These are phyloP conservation scores for Rhipidocladum racemiflorum DNA, from an alignment of 176 grass and related monocot genomes.

Conservation along the genomic window DNA sequence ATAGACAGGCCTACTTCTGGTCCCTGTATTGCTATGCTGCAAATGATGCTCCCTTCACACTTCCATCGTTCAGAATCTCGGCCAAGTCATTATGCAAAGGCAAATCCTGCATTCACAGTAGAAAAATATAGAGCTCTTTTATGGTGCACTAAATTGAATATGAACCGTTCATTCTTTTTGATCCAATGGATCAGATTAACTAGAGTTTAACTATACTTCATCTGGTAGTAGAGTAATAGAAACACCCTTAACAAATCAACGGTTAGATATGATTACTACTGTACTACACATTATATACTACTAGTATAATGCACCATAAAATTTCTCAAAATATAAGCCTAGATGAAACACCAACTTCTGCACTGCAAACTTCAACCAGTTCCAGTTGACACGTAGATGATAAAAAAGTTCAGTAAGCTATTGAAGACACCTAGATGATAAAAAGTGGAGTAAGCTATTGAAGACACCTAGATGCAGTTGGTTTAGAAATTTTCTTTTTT, in stretches of 20 bases:
- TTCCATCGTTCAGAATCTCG: slow-evolving; percentile 21
- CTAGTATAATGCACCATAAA: too few relatives aligned
- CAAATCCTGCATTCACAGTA: slow-evolving; percentile 30
- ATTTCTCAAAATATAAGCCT: not conserved
- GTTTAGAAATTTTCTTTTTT: not conserved
- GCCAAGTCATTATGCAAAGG: slow-evolving; percentile 8
- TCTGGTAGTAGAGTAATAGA: too few relatives aligned
- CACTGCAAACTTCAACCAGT: not conserved
- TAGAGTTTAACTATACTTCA: too few relatives aligned
- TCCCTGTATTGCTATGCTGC: slow-evolving; percentile 10
- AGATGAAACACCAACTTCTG: not conserved
- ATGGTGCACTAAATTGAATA: too few relatives aligned
- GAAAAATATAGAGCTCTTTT: too few relatives aligned
- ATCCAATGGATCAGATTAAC: too few relatives aligned
- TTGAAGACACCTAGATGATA: not conserved
- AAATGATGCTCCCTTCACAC: slow-evolving; percentile 21
- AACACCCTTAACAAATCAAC: too few relatives aligned
- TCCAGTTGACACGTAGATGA: not conserved
- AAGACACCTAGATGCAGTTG: not conserved
- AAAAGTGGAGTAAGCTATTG: not conserved
- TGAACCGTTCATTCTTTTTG: too few relatives aligned
- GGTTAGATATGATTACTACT: too few relatives aligned
- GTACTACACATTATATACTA: too few relatives aligned
- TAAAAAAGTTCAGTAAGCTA: not conserved
- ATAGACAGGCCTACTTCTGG: slow-evolving; percentile 14